A percentile compares a stretch with the other conserved stretches of the same genome.
phyloP scores from a whole-genome alignment of 2,329 filamentous ascomycete species.

The Paecilomyces dactylethromorphus region DNA sequence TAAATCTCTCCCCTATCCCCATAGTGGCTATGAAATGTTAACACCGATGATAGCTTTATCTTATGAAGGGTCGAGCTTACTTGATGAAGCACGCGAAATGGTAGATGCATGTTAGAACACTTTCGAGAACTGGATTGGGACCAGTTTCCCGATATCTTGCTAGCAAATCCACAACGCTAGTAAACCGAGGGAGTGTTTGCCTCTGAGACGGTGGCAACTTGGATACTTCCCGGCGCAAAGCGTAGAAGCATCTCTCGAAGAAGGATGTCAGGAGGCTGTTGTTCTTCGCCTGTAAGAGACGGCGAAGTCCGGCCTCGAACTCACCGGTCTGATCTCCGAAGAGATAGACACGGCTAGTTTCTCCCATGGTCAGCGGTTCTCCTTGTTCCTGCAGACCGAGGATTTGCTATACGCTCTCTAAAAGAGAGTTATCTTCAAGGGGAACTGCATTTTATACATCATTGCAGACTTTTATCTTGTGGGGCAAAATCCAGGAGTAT shows the following conservation, averaged over 20 bases:
- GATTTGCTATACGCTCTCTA: not conserved
- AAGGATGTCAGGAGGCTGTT: conserved; percentile 36
- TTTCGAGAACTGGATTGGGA: conserved; percentile 35
- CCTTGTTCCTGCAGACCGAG: not conserved
- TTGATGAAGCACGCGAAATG: conserved; percentile 39
- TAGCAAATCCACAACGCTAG: conserved; percentile 32
- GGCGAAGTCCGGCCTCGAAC: conserved; percentile 35
- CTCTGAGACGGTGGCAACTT: conserved; percentile 27
- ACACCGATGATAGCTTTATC: conserved; percentile 1
- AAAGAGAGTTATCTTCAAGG: not conserved
- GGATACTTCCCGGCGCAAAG: conserved; percentile 34
- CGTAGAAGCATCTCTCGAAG: conserved; percentile 37
- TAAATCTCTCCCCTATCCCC: conserved; percentile 36
- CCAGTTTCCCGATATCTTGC: conserved; percentile 24
- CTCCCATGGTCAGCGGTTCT: conserved; percentile 16
- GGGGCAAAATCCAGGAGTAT: not conserved
- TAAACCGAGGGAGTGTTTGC: conserved; percentile 32
- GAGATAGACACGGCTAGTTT: conserved; percentile 32
- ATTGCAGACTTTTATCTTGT: not conserved
- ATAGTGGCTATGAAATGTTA: conserved; percentile 28
- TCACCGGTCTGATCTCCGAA: conserved; percentile 43
- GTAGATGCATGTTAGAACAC: conserved; percentile 37
- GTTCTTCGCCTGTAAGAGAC: conserved; percentile 35
- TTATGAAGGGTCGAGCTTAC: conserved; percentile 21
- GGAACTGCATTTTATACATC: not conserved